phyloP scores from a whole-genome alignment of 1,139 yeast genomes.

The Sugiyamaella novakii region DNA sequence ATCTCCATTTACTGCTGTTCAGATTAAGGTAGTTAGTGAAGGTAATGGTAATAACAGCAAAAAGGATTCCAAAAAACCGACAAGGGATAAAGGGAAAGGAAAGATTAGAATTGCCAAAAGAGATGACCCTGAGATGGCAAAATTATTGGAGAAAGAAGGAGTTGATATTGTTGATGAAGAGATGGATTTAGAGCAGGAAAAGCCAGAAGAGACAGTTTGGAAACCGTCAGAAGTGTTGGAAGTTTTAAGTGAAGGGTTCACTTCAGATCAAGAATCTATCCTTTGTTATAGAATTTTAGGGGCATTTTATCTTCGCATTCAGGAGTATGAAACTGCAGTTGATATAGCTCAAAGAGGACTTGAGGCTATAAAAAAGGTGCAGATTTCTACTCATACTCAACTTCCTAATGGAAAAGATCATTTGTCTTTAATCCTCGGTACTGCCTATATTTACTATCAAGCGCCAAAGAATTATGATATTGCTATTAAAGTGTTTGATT shows the following conservation, averaged over 20 bases:
- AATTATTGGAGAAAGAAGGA: constrained; percentile 8
- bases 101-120: constrained; percentile 20
- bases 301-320: constrained; percentile 58
- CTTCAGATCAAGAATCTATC: constrained; percentile 52
- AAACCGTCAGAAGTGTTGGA: constrained; percentile 58
- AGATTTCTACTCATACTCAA: constrained; percentile 50
- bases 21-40: constrained; percentile 1
- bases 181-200: constrained; percentile 14
- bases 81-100: constrained; percentile 14
- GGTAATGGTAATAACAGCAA: not conserved
- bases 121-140: constrained; percentile 17
- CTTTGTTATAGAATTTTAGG: constrained; percentile 68
- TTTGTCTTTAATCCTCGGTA: constrained; percentile 67
- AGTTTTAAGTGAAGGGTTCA: constrained; percentile 57
- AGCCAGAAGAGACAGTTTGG: constrained; percentile 35
- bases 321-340: constrained; percentile 67
- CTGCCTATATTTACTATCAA: constrained; percentile 78
- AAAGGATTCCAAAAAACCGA: constrained; percentile 2
- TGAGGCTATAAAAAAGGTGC: constrained; percentile 49
- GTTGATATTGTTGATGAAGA: constrained; percentile 4
- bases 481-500: constrained; percentile 72
- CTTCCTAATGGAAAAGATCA: constrained; percentile 59
- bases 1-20: constrained; percentile 52
- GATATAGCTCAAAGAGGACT: constrained; percentile 66
- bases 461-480: constrained; percentile 83